Conservation (phyloP, 2,329 filamentous ascomycete species). For the Plectosphaerella sp. region DNA sequence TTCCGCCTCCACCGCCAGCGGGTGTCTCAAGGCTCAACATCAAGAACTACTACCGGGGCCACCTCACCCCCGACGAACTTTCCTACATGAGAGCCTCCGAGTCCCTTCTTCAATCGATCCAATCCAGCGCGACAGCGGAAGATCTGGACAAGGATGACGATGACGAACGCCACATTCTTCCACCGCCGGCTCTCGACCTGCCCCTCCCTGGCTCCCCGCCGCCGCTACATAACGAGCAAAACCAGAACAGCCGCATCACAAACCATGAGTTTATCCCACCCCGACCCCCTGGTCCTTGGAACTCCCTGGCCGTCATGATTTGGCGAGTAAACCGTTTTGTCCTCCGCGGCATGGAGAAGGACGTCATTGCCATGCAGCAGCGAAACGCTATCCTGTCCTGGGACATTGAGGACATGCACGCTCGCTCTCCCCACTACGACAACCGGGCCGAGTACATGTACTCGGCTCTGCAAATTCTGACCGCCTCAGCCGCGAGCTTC, state of each 20-base stretch:
- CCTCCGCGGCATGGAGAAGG: conserved; percentile 43
- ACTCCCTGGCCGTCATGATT: conserved; percentile 30
- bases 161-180: conserved; percentile 18
- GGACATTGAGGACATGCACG: conserved; percentile 44
- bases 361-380: conserved; percentile 41
- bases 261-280: conserved; percentile 21
- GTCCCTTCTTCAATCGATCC: conserved; percentile 26
- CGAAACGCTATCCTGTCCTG: conserved; percentile 42
- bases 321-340: conserved; percentile 35
- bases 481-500: conserved; percentile 51
- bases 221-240: conserved; percentile 6
- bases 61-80: conserved; percentile 41
- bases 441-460: conserved; percentile 49
- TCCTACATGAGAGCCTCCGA: conserved; percentile 28
- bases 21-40: conserved; percentile 38
- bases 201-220: neutral
- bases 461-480: conserved; percentile 41
- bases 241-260: neutral
- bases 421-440: conserved; percentile 43
- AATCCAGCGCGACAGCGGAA: conserved; percentile 13
- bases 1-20: conserved; percentile 25
- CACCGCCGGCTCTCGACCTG: conserved; percentile 20
- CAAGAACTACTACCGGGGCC: conserved; percentile 44
- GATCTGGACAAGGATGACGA: conserved; percentile 22
- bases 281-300: conserved; percentile 33